These are phyloP conservation scores for Pterocarpus macrocarpus DNA, from an alignment of 306 rosid genomes.

Conservation along the genomic window DNA sequence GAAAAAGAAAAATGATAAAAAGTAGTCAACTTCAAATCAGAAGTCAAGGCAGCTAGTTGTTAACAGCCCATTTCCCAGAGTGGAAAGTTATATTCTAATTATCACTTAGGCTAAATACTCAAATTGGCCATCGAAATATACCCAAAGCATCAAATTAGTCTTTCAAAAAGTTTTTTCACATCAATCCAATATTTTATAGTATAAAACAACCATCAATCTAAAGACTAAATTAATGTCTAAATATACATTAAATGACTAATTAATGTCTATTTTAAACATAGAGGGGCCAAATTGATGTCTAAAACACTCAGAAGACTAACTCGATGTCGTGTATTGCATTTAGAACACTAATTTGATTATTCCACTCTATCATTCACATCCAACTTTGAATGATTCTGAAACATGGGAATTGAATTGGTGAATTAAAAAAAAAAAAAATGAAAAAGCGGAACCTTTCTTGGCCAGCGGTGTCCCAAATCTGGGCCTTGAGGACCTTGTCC, in stretches of 20 bases:
- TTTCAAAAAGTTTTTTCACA: too few species aligned
- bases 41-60: background rate
- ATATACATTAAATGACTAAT: too few species aligned
- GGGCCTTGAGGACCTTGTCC: slow-evolving; percentile 67
- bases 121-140: too few species aligned
- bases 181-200: too few species aligned
- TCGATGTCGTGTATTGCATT: too few species aligned
- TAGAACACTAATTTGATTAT: too few species aligned
- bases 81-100: background rate
- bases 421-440: background rate
- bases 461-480: slow-evolving; percentile 78
- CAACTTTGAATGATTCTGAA: background rate
- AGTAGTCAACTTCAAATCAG: background rate
- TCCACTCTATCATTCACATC: background rate
- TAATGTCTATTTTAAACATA: too few species aligned
- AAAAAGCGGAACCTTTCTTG: slow-evolving; percentile 55
- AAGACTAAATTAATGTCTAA: too few species aligned
- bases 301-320: too few species aligned
- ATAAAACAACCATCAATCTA: too few species aligned
- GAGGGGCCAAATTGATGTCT: too few species aligned
- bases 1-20: background rate
- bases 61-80: background rate
- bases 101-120: background rate
- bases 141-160: too few species aligned
- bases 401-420: background rate